A percentile compares a stretch with the other conserved stretches of the same genome.
phyloP scores from a whole-genome alignment of 1,139 yeast species.

The Taiozyma sp. region DNA sequence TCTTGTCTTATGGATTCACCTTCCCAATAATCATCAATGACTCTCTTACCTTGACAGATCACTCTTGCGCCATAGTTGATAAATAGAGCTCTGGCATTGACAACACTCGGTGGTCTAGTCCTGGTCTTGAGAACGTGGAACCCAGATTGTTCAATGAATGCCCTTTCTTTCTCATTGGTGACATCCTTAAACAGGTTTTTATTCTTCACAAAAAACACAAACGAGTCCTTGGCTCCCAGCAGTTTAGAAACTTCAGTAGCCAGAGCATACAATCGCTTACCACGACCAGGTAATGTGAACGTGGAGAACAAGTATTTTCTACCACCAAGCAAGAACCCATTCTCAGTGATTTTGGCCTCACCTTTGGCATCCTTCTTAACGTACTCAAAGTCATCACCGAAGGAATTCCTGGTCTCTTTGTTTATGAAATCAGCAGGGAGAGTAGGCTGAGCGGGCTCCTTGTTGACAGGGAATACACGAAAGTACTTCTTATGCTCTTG shows the following conservation, averaged over 20 bases:
- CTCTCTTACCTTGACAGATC: constrained; percentile 56
- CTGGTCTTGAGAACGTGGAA: constrained; percentile 54
- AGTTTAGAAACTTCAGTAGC: constrained; percentile 68
- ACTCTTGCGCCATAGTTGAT: constrained; percentile 70
- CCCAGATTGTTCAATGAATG: constrained; percentile 48
- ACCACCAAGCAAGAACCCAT: constrained; percentile 53
- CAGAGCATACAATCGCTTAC: constrained; percentile 51
- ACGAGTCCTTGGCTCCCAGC: constrained; percentile 61
- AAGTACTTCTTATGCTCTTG: constrained; percentile 12
- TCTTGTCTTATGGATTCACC: constrained; percentile 56
- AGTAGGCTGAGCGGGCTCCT: constrained; percentile 6
- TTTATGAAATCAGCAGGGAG: constrained; percentile 6
- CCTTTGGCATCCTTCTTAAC: constrained; percentile 45
- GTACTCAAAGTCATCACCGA: constrained; percentile 30
- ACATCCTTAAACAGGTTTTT: constrained; percentile 49
- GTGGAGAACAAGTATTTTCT: constrained; percentile 51
- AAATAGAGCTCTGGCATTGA: constrained; percentile 49
- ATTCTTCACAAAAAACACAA: constrained; percentile 57
- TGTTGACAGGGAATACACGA: constrained; percentile 12
- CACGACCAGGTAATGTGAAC: constrained; percentile 48
- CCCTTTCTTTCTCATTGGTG: constrained; percentile 55
- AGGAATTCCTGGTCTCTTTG: constrained; percentile 22
- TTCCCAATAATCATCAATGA: constrained; percentile 80
- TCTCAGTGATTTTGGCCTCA: constrained; percentile 45
- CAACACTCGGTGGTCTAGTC: constrained; percentile 58